Evolutionary conservation across 306 rosid species (phyloP).

Genomic region (Boehmeria nivea): DNA sequence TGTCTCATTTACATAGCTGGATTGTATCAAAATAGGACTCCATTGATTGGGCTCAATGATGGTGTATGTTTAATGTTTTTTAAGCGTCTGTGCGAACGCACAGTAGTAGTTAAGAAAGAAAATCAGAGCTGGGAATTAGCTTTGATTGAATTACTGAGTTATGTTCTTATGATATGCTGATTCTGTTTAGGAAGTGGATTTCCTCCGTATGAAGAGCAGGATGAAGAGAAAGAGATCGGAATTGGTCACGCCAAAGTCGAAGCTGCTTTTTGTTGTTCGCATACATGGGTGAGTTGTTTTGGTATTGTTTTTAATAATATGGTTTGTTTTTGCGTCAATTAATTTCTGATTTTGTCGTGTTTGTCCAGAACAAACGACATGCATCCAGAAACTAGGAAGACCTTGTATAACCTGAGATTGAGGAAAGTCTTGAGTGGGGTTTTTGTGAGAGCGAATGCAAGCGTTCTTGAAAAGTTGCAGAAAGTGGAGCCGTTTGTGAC

Average conservation of each 20-base stretch:
- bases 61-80: no score
- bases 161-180: neutral
- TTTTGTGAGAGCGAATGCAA: conserved; percentile 56
- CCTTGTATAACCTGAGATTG: conserved; percentile 48
- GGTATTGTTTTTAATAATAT: neutral
- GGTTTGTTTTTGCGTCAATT: neutral
- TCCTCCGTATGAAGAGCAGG: conserved; percentile 65
- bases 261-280: conserved; percentile 56
- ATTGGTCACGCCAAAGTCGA: conserved; percentile 20
- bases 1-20: no score
- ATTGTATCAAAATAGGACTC: no score
- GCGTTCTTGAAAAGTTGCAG: conserved; percentile 49
- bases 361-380: conserved; percentile 68
- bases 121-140: no score
- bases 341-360: conserved; percentile 4
- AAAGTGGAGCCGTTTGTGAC: conserved; percentile 85
- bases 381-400: conserved; percentile 66
- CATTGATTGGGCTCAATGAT: no score
- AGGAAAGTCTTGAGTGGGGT: conserved; percentile 61
- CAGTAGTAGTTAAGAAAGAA: no score
- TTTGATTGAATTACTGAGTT: conserved; percentile 8
- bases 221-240: conserved; percentile 50
- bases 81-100: no score
- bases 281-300: conserved; percentile 55
- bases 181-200: conserved; percentile 63